Percentiles rank a stretch among this genome's conserved stretches.
phyloP scores from a whole-genome alignment of 2,329 filamentous ascomycete species.

The Fusarium cyanostomum region DNA sequence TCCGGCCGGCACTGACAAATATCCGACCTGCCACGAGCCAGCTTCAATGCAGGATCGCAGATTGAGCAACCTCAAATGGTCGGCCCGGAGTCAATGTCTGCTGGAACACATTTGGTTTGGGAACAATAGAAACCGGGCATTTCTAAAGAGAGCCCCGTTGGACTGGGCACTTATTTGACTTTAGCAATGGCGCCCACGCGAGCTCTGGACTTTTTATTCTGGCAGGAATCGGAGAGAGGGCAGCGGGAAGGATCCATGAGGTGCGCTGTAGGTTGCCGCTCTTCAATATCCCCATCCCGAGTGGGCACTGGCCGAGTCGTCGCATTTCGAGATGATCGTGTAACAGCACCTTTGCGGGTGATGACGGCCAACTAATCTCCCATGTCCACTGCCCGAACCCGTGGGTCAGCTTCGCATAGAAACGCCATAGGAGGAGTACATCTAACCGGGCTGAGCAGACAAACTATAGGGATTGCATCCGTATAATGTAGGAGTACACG shows the following conservation, averaged over 20 bases:
- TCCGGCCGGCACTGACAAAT: conserved; percentile 25
- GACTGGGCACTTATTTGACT: conserved; percentile 15
- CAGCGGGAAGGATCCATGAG: conserved; percentile 1
- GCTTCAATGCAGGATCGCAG: conserved; percentile 28
- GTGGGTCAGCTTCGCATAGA: not conserved
- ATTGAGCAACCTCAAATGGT: conserved; percentile 18
- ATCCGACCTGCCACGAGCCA: conserved; percentile 27
- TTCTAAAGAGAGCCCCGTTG: conserved; percentile 6
- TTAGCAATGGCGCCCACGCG: conserved; percentile 9
- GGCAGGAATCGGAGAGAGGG: conserved; percentile 4
- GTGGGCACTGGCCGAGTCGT: conserved; percentile 6
- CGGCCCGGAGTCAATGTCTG: not conserved
- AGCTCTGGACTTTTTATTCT: not conserved
- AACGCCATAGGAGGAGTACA: not conserved
- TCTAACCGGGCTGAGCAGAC: not conserved
- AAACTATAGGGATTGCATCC: not conserved
- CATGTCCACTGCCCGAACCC: conserved; percentile 1
- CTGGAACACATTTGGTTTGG: not conserved
- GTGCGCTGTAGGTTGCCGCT: conserved; percentile 16
- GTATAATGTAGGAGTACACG: not conserved
- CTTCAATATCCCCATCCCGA: conserved; percentile 2
- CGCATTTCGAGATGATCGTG: conserved; percentile 18
- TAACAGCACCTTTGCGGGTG: conserved; percentile 12
- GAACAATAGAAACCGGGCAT: not conserved
- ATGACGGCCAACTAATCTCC: conserved; percentile 15